Evolutionary conservation across 306 rosid genomes (phyloP), one percentile per base, ranked within the genome.

Genomic region (Rosa persica): DNA sequence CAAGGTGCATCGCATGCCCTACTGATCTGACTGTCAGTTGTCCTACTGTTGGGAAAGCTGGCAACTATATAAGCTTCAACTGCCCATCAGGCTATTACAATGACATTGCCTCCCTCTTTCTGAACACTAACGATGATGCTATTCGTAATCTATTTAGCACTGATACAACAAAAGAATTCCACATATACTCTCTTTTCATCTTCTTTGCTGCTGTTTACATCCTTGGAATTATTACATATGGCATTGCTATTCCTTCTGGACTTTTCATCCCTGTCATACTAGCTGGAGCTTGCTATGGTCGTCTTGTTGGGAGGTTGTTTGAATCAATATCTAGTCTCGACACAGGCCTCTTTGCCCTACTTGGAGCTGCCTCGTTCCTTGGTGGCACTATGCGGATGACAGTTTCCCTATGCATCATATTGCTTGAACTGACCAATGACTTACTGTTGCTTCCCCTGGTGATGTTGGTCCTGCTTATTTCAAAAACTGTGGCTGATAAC

Each of bases 321-420:
- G 86, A 84, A 51, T 73, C 91, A 20, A 62, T 89, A 74, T 86
- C 90, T 8, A 47, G 40, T 73, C 88, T 93, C 30, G 98, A 89
- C 84, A 89, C 80, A 23, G 94, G 98, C 55, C 87, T 95, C 82
- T 95, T 87, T 75, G 89, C 98, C 67, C 90, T 95, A 79, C 98
- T 95, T 17, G 98, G 98, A 72, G 93, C 98, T 40, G 96, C 98
- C 58, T 91, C 98, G 23, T 87, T 95, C 82, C 97, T 95, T 22
- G 98, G 98, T 54, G 98, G 98, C 67, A 95, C 98, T 72, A 95
- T 95, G 98, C 91, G 98, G 82, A 95, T 95, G 98, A 95, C 98
- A 5, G 98, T 95, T 47, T 95, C 98, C 70, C 48, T 93, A 0
- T 93, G 98, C 60, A 72, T 93, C 70, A 93, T 93, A 83, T 91